Conservation (phyloP, 768 basidiomycete genomes). For the Plicaturopsis crispa region DNA sequence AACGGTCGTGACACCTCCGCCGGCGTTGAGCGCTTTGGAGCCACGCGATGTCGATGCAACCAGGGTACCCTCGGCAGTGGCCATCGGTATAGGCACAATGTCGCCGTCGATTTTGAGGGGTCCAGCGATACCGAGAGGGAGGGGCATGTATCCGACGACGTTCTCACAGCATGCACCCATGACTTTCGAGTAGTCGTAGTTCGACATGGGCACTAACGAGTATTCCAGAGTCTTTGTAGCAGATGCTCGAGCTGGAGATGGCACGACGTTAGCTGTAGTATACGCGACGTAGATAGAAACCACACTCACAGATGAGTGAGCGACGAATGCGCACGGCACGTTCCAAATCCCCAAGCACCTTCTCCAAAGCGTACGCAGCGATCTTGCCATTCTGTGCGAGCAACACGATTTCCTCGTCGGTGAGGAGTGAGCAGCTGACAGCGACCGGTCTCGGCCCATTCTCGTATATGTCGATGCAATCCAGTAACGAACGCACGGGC, state of each 20-base stretch:
- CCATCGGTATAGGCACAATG: conserved; percentile 92
- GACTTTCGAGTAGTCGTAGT: conserved; percentile 92
- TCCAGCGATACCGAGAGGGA: conserved; percentile 95
- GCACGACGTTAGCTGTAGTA: conserved; percentile 4
- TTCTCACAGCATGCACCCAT: conserved; percentile 98
- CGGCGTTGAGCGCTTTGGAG: conserved; percentile 95
- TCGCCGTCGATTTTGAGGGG: conserved; percentile 87
- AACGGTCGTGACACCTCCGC: conserved; percentile 93
- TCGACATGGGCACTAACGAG: conserved; percentile 72
- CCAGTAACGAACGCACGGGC: conserved; percentile 52
- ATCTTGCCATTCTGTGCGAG: conserved; percentile 90
- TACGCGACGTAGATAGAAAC: not conserved
- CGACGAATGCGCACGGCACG: conserved; percentile 83
- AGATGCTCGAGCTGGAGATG: conserved; percentile 70
- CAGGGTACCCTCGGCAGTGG: conserved; percentile 98
- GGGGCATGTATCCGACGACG: conserved; percentile 93
- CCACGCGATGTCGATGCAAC: conserved; percentile 97
- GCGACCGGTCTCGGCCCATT: conserved; percentile 59
- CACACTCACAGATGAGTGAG: conserved; percentile 78
- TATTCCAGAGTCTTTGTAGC: conserved; percentile 75
- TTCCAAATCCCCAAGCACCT: conserved; percentile 82
- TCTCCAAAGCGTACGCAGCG: conserved; percentile 91
- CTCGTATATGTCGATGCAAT: conserved; percentile 76
- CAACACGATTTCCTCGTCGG: conserved; percentile 88
- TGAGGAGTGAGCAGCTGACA: conserved; percentile 51